These are phyloP conservation scores for Debaryomyces sp. DNA, from an alignment of 1,139 yeast species.

Conservation along the genomic window DNA sequence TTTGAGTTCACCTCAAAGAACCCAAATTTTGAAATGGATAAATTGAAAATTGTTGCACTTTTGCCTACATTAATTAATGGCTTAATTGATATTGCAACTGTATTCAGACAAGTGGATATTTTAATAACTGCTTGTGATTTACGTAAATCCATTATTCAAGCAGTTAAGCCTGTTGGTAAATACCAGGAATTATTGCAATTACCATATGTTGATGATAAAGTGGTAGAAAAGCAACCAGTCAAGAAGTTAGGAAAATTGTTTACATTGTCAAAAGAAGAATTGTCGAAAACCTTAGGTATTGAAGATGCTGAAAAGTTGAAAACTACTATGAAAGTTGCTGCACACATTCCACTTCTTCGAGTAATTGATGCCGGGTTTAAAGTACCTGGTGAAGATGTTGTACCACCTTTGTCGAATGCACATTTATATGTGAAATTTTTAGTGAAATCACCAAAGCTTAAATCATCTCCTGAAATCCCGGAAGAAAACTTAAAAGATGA, in stretches of 20 bases:
- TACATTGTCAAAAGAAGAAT: slow-evolving; percentile 57
- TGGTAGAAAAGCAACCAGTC: slow-evolving; percentile 47
- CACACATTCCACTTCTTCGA: slow-evolving; percentile 68
- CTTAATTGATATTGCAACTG: slow-evolving; percentile 77
- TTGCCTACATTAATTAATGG: slow-evolving; percentile 73
- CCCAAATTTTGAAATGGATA: slow-evolving; percentile 38
- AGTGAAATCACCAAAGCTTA: slow-evolving; percentile 70
- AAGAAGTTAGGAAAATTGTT: slow-evolving; percentile 70
- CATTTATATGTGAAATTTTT: slow-evolving; percentile 77
- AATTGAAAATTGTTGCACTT: slow-evolving; percentile 59
- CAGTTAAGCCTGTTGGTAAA: slow-evolving; percentile 60
- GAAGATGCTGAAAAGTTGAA: slow-evolving; percentile 46
- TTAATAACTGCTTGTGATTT: slow-evolving; percentile 65
- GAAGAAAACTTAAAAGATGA: slow-evolving; percentile 41
- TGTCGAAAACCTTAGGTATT: slow-evolving; percentile 59
- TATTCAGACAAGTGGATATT: slow-evolving; percentile 73
- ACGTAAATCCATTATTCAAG: slow-evolving; percentile 76
- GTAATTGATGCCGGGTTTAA: slow-evolving; percentile 72
- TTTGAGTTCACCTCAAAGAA: slow-evolving; percentile 23
- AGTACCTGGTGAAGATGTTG: slow-evolving; percentile 84
- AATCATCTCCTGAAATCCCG: slow-evolving; percentile 55
- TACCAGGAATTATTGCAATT: slow-evolving; percentile 75
- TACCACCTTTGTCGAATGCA: slow-evolving; percentile 75
- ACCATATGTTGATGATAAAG: slow-evolving; percentile 63
- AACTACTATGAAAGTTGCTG: slow-evolving; percentile 61